Base-by-base conservation (phyloP, 2,329 filamentous ascomycete genomes). In the Periconia sp. region DNA sequence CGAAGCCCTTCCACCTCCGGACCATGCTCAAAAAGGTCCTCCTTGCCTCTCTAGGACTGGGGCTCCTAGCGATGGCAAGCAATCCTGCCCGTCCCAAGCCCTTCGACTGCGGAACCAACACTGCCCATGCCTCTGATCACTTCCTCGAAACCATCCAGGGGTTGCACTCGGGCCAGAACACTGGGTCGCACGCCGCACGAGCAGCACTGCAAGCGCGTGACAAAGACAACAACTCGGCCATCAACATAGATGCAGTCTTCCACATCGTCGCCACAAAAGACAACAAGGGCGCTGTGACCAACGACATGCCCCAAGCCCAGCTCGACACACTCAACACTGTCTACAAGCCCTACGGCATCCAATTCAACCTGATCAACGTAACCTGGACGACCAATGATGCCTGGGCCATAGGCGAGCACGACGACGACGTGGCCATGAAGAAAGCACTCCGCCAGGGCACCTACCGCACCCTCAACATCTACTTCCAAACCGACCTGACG, bases 391-490 rank as follows among this genome's bases (percentile, higher is more conserved):
- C 73, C 43, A 82, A 82, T 66, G 74, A 80, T 52, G 68, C 66
- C 32, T 83, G 81, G 81, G 79, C 81, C 22, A 58, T 69, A 13
- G 73, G 68, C 39, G 70, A 69, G 23, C 62, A 61, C 17, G 73
- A 76, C 56, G 75, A 77, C 50, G 58, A 74, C 33, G 77, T 78
- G 46, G 53, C 43, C 10, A 79, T 83, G 77, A 84, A 83, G 61
- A 59, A 65, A 17, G 63, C 74, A 2, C 74, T 83, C 2, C 78
- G 80, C 16, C 67, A 73, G 44, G 81, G 81, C 37, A 75, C 62
- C 26, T 84, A 84, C 64, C 49, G 56, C 26, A 74, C 75, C 1
- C 71, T 83, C 24, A 84, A 84, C 61, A 69, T 84, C 46, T 84
- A 83, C 68, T 83, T 83, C 69, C 78, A 83, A 62, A 78, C 77